Percentiles rank a stretch among this genome's conserved stretches.
Conservation (phyloP, 2,329 filamentous ascomycete species). For the Cryphonectria japonica region DNA sequence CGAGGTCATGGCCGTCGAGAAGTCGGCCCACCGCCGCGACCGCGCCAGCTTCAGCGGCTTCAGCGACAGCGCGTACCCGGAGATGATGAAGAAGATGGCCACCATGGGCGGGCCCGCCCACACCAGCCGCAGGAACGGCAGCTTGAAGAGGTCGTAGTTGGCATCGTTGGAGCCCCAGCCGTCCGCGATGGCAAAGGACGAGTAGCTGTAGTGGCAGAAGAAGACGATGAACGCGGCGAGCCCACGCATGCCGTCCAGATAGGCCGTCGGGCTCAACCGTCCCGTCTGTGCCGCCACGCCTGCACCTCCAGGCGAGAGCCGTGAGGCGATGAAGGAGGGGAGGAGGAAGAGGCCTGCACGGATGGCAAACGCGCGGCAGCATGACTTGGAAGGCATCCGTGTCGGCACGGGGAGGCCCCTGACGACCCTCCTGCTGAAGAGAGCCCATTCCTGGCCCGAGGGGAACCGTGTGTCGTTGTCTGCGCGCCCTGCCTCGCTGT, state of each 20-base stretch:
- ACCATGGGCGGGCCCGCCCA: conserved; percentile 62
- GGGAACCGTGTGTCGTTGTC: conserved; percentile 44
- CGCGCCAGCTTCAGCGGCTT: conserved; percentile 50
- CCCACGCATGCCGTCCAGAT: conserved; percentile 62
- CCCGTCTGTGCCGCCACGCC: not conserved
- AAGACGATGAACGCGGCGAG: conserved; percentile 60
- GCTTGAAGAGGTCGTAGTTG: conserved; percentile 53
- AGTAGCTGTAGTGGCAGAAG: conserved; percentile 61
- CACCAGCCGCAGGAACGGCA: conserved; percentile 58
- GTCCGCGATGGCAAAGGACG: conserved; percentile 54
- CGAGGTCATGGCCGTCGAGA: conserved; percentile 52
- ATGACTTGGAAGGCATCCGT: conserved; percentile 32
- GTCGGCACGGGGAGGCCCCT: conserved; percentile 39
- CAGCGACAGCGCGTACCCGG: conserved; percentile 63
- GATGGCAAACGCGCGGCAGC: conserved; percentile 37
- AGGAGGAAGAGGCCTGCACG: conserved; percentile 50
- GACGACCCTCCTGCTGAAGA: conserved; percentile 34
- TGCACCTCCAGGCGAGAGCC: conserved; percentile 41
- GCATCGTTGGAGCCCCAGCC: conserved; percentile 50
- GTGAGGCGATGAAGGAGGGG: conserved; percentile 57
- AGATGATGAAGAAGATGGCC: conserved; percentile 65
- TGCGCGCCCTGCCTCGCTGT: conserved; percentile 45
- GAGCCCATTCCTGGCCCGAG: conserved; percentile 39
- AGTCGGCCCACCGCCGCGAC: conserved; percentile 39
- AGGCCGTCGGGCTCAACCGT: conserved; percentile 56